These are phyloP conservation scores for Rhizophora apiculata DNA, from an alignment of 345 rosid species.

Conservation along the genomic window DNA sequence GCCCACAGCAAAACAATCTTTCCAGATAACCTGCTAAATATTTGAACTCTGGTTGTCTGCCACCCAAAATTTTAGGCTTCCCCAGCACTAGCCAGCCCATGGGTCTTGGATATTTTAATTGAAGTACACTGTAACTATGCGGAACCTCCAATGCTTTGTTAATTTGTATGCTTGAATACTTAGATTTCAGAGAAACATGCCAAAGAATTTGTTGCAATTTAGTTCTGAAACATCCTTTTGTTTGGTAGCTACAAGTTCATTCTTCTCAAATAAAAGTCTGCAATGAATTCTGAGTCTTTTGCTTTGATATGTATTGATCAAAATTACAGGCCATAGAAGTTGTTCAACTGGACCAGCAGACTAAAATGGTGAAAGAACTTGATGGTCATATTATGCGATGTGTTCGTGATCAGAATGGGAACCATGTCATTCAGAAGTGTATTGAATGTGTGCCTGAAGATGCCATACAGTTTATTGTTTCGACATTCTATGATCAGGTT, in stretches of 20 bases:
- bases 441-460: slow-evolving; percentile 93
- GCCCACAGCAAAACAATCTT: background rate
- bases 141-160: background rate
- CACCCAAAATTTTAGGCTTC: background rate
- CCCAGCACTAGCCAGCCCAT: background rate
- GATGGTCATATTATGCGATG: slow-evolving; percentile 93
- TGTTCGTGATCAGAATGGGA: slow-evolving; percentile 96
- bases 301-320: slow-evolving; percentile 5
- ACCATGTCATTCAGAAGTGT: slow-evolving; percentile 96
- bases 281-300: background rate
- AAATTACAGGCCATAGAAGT: slow-evolving; percentile 79
- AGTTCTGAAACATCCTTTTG: background rate
- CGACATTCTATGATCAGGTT: slow-evolving; percentile 86
- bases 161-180: background rate
- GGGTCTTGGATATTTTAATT: background rate
- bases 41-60: background rate
- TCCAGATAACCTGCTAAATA: background rate
- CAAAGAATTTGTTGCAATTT: background rate
- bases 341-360: slow-evolving; percentile 84
- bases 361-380: slow-evolving; percentile 84
- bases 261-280: no score
- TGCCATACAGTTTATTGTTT: slow-evolving; percentile 68
- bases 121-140: background rate
- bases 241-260: no score
- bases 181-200: background rate